A percentile compares a stretch with the other conserved stretches of the same genome.
Evolutionary conservation across 129 eudicot species (phyloP).

Genomic region (Chrysanthemum makinoi): DNA sequence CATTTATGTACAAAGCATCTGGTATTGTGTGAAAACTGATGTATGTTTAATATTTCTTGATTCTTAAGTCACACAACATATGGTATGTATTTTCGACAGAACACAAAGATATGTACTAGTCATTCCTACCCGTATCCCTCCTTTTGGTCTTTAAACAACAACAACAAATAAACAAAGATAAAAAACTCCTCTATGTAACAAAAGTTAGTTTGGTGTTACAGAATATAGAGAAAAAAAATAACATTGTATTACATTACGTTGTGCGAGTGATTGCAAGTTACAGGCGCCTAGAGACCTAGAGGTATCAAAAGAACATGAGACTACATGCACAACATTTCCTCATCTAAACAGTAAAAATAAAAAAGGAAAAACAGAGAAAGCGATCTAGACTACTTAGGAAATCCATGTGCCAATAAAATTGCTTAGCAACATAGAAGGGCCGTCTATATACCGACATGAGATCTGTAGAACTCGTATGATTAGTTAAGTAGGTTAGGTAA

Average conservation of each 20-base stretch:
- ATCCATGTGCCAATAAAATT: neutral
- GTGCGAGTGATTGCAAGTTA: neutral
- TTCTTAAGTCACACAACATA: constrained; percentile 17
- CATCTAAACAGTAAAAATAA: neutral
- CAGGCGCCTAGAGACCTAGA: neutral
- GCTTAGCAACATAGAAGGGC: neutral
- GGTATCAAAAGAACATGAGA: neutral
- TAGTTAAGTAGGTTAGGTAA: too few species aligned
- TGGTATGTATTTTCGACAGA: constrained; percentile 10
- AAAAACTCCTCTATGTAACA: neutral
- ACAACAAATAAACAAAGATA: neutral
- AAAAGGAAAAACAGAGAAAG: neutral
- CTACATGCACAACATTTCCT: neutral
- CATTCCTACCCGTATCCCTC: constrained; percentile 7
- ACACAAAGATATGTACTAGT: neutral
- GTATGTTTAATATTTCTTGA: constrained; percentile 13
- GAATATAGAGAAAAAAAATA: neutral
- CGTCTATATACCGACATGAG: neutral
- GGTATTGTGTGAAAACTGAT: constrained; percentile 12
- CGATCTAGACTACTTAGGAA: neutral
- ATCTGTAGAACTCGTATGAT: too few species aligned
- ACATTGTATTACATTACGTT: neutral
- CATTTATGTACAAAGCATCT: constrained; percentile 28
- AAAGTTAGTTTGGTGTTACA: neutral
- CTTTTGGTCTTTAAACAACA: neutral